A percentile compares a stretch with the other conserved stretches of the same genome.
phyloP scores from a whole-genome alignment of 2,329 filamentous ascomycete species.

The Aspergillaceae sp. region DNA sequence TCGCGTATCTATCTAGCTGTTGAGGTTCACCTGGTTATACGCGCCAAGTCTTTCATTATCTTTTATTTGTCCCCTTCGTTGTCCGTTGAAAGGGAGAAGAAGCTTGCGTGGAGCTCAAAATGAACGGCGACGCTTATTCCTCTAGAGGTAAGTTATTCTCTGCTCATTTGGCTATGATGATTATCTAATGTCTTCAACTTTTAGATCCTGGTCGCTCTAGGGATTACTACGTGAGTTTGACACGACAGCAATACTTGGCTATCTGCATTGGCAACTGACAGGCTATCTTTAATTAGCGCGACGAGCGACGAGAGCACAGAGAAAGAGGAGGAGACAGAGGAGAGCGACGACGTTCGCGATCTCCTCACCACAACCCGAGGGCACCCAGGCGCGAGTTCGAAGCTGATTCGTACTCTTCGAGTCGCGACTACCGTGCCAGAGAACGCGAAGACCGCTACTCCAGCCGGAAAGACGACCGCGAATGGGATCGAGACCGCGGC shows the following conservation, averaged over 20 bases:
- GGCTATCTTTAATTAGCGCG: slow-evolving; percentile 28
- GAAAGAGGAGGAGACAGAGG: slow-evolving; percentile 35
- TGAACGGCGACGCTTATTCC: slow-evolving; percentile 81
- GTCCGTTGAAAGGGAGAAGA: slow-evolving; percentile 4
- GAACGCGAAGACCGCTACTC: slow-evolving; percentile 90
- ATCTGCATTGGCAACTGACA: neutral
- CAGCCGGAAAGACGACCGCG: slow-evolving; percentile 62
- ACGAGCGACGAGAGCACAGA: slow-evolving; percentile 37
- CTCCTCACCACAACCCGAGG: slow-evolving; percentile 65
- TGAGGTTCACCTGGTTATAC: too few species aligned
- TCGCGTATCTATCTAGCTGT: neutral
- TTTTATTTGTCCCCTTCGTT: neutral
- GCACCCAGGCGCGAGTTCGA: slow-evolving; percentile 62
- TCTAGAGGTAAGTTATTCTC: slow-evolving; percentile 55
- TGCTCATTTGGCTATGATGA: slow-evolving; percentile 19
- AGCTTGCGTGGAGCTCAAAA: slow-evolving; percentile 35
- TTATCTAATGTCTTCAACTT: slow-evolving; percentile 24
- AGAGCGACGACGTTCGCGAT: slow-evolving; percentile 72
- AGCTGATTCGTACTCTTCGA: slow-evolving; percentile 82
- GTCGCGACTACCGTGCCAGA: slow-evolving; percentile 82
- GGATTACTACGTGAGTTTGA: slow-evolving; percentile 44
- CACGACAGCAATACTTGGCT: neutral
- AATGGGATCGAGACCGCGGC: slow-evolving; percentile 65
- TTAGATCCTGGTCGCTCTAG: slow-evolving; percentile 45
- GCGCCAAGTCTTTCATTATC: neutral